phyloP scores from a whole-genome alignment of 1,284 basidiomycete species.

The Fomitopsis betulina region DNA sequence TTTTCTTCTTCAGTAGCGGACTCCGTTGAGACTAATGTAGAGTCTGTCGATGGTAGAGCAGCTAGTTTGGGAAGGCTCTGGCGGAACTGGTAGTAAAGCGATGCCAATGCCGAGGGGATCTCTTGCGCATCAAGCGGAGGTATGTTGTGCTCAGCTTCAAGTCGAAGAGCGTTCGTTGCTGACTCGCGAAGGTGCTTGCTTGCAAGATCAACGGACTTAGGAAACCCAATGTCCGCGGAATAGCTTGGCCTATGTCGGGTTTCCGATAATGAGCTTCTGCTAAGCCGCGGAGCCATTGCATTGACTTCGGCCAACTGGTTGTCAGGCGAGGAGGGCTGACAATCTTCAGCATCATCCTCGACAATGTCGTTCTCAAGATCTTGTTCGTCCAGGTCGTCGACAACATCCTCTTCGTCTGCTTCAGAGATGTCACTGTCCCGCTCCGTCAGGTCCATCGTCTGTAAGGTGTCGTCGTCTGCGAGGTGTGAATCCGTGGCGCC shows the following conservation, averaged over 20 bases:
- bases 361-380: not conserved
- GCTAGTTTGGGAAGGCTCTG: slow-evolving; percentile 43
- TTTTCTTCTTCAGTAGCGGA: slow-evolving; percentile 3
- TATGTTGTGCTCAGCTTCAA: slow-evolving; percentile 5
- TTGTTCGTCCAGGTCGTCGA: not conserved
- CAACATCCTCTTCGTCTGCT: not conserved
- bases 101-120: slow-evolving; percentile 32
- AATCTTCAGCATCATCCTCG: not conserved
- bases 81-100: slow-evolving; percentile 46
- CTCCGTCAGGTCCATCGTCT: not conserved
- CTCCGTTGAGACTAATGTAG: not conserved
- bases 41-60: slow-evolving; percentile 1
- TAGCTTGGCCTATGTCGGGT: not conserved
- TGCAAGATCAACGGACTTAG: not conserved
- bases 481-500: not conserved
- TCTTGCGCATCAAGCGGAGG: slow-evolving; percentile 11
- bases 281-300: not conserved
- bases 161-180: not conserved
- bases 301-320: not conserved
- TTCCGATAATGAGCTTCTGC: not conserved
- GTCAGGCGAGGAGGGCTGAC: not conserved
- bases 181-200: not conserved
- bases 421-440: not conserved
- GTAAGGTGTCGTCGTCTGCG: not conserved
- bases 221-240: not conserved